phyloP scores from a whole-genome alignment of 129 eudicot species.

The Logfia minima region DNA sequence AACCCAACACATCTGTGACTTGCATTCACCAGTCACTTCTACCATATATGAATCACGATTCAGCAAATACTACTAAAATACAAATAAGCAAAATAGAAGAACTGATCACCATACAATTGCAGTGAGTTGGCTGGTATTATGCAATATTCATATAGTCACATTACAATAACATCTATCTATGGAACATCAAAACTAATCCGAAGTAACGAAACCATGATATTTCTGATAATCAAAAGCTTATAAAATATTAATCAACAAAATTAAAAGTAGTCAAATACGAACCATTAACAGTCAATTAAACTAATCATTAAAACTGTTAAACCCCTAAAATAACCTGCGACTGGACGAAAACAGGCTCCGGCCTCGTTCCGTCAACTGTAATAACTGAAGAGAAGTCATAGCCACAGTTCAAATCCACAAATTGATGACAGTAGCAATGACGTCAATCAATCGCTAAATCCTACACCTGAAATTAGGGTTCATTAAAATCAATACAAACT shows the following conservation, averaged over 20 bases:
- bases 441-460: constrained; percentile 9
- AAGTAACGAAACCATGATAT: background rate
- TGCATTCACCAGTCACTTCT: background rate
- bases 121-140: background rate
- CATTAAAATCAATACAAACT: constrained; percentile 1
- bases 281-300: background rate
- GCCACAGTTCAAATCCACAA: constrained; percentile 32
- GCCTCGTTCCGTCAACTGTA: constrained; percentile 95
- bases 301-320: background rate
- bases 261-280: constrained; percentile 11
- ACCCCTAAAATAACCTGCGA: constrained; percentile 45
- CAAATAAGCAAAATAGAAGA: background rate
- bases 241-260: background rate
- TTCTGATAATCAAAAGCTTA: background rate
- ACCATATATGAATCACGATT: background rate
- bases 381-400: constrained; percentile 95
- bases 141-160: background rate
- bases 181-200: background rate
- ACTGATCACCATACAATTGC: background rate
- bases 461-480: constrained; percentile 24
- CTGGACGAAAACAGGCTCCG: constrained; percentile 73
- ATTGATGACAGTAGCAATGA: background rate
- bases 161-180: background rate
- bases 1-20: background rate
- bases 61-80: background rate